A percentile compares a stretch with the other conserved stretches of the same genome.
Evolutionary conservation across 306 rosid genomes (phyloP).

Genomic region (Fragaria nilgerrensis): DNA sequence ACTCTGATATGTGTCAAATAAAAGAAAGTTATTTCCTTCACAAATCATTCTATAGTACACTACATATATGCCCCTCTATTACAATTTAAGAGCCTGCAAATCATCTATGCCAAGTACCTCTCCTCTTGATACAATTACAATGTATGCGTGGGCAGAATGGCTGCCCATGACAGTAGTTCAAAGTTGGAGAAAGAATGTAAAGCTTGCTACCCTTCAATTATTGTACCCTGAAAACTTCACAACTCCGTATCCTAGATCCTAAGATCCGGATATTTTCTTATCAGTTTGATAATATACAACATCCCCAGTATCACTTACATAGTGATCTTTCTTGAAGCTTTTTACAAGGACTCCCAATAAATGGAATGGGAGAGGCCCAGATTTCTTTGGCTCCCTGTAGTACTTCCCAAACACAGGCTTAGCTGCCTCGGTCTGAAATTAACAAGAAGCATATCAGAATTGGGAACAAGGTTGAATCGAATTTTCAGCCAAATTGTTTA

Average conservation of each 20-base stretch:
- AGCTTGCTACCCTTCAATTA: background rate
- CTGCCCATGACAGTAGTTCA: slow-evolving; percentile 10
- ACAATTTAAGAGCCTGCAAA: background rate
- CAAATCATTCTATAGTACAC: slow-evolving; percentile 6
- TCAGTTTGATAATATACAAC: slow-evolving; percentile 86
- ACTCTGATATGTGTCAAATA: background rate
- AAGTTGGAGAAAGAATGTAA: slow-evolving; percentile 1
- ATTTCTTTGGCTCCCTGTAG: slow-evolving; percentile 76
- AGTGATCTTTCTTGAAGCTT: slow-evolving; percentile 85
- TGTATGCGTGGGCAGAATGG: slow-evolving; percentile 13
- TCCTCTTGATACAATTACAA: slow-evolving; percentile 6
- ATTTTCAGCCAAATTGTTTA: background rate
- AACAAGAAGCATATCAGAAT: slow-evolving; percentile 10
- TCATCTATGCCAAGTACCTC: background rate
- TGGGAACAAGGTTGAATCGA: background rate
- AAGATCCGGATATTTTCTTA: slow-evolving; percentile 40
- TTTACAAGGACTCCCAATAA: slow-evolving; percentile 62
- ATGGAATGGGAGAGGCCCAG: slow-evolving; percentile 73
- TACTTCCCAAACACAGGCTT: slow-evolving; percentile 77
- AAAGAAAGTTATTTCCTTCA: slow-evolving; percentile 7
- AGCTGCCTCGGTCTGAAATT: slow-evolving; percentile 79
- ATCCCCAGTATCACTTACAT: slow-evolving; percentile 79
- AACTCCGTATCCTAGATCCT: background rate
- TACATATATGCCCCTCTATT: background rate
- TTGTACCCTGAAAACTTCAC: background rate